phyloP scores from a whole-genome alignment of 2,329 filamentous ascomycete genomes.

The Fusarium irregulare region DNA sequence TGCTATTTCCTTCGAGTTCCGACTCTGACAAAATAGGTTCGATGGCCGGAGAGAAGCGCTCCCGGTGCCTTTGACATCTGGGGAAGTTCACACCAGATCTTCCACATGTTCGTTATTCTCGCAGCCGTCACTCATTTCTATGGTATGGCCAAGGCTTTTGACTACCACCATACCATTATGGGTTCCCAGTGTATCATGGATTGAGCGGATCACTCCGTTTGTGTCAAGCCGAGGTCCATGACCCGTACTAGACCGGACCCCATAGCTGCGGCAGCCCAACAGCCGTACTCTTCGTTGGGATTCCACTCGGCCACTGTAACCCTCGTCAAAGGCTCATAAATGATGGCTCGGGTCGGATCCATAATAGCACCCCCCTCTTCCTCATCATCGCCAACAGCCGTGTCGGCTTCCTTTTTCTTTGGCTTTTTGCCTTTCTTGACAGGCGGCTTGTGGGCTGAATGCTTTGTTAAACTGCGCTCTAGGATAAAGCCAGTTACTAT shows the following conservation, averaged over 20 bases:
- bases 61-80: conserved; percentile 89
- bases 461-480: conserved; percentile 62
- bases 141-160: conserved; percentile 85
- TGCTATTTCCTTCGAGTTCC: conserved; percentile 2
- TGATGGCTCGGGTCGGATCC: conserved; percentile 58
- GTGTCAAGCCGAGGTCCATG: conserved; percentile 71
- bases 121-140: conserved; percentile 85
- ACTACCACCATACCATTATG: conserved; percentile 77
- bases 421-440: conserved; percentile 52
- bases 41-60: conserved; percentile 83
- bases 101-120: conserved; percentile 87
- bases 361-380: conserved; percentile 49
- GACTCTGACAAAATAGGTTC: conserved; percentile 60
- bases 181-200: conserved; percentile 60
- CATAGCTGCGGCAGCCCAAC: conserved; percentile 74
- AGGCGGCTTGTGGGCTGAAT: conserved; percentile 54
- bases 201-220: conserved; percentile 28
- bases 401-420: conserved; percentile 52
- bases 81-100: conserved; percentile 95
- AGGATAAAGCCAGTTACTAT: conserved; percentile 63
- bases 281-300: conserved; percentile 72
- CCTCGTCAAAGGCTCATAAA: conserved; percentile 72
- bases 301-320: conserved; percentile 75
- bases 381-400: conserved; percentile 49
- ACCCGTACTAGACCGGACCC: conserved; percentile 74